Evolutionary conservation across 768 basidiomycete genomes (phyloP), one percentile per base, ranked within the genome.

Genomic region (Peribolospora kevripleyi): DNA sequence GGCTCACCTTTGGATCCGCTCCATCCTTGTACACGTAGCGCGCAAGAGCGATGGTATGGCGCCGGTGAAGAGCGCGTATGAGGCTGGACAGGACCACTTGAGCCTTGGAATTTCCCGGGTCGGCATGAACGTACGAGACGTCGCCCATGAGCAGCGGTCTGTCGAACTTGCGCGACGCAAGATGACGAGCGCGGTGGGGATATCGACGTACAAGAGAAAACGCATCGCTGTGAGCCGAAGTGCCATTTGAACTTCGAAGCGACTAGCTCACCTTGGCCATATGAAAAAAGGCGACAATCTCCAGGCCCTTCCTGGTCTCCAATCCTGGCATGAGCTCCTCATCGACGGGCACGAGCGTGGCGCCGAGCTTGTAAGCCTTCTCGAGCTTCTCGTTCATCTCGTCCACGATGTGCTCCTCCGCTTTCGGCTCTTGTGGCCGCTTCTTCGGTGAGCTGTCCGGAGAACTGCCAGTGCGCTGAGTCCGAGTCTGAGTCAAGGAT

Each of bases 61-160:
- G 77, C 42, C 70, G 67, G 53, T 69, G 61, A 84, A 95, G 84
- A 4, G 81, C 91, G 65, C 81, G 76, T 2, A 84, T 79, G 47
- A 98, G 73, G 14, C 86, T 82, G 0, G 86, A 90, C 53, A 98
- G 72, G 2, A 82, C 81, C 43, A 86, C 78, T 67, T 93, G 84
- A 53, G 82, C 76, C 49, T 75, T 72, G 2, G 80, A 72, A 7
- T 75, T 74, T 2, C 64, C 63, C 0, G 79, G 75, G 59, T 84
- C 80, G 0, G 78, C 84, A 77, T 80, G 91, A 45, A 93, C 70
- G 61, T 85, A 90, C 51, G 79, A 76, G 40, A 91, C 71, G 67
- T 95, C 90, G 9, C 82, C 78, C 76, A 93, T 81, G 37, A 76
- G 70, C 39, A 78, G 73, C 60, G 87, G 84, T 41, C 85, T 76